Evolutionary conservation across 1,284 basidiomycete species (phyloP), one percentile per base, ranked within the genome.

Genomic region (Tranzscheliella williamsii): DNA sequence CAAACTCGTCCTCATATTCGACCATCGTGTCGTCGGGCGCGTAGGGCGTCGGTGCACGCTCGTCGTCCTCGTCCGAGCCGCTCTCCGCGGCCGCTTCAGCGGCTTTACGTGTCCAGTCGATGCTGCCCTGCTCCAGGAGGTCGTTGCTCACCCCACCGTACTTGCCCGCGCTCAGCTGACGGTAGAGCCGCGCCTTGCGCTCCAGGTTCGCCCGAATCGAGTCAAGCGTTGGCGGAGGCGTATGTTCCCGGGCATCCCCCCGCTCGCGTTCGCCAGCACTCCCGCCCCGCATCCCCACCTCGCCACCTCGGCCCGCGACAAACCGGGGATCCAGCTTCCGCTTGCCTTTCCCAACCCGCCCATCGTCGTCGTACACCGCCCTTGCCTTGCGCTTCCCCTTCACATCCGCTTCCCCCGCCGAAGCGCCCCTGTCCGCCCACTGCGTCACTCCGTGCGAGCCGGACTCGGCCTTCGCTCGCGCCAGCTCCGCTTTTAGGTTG

Each of bases 1-100:
- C 90, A 71, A 90, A 89, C 69, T 92, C 90, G 67, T 93, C 90
- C 62, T 85, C 83, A 61, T 89, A 91, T 74, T 92, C 90, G 13
- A 92, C 82, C 30, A 90, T 79, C 8, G 88, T 87, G 69, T 91
- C 89, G 49, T 85, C 82, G 38, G 27, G 13, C n/a, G 38, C 9
- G 13, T 5, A 21, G 38, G 4, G 26, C 24, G 27, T 6, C 5
- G 29, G 16, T 17, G 9, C 18, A 21, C 12, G 63, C 24, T 70
- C 58, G 2, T 62, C 62, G 26, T 69, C 48, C 9, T 50, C n/a
- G n/a, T n/a, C n/a, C n/a, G n/a, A n/a, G n/a, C n/a, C n/a, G n/a
- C n/a, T n/a, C n/a, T n/a, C 76, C 42, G 75, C 76, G 13, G 61
- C 27, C 1, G 42, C 63, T 73, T 26, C 72, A 70, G 46, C 70